Conservation (phyloP, 2,329 filamentous ascomycete genomes). For the Phyllosticta citriasiana region DNA sequence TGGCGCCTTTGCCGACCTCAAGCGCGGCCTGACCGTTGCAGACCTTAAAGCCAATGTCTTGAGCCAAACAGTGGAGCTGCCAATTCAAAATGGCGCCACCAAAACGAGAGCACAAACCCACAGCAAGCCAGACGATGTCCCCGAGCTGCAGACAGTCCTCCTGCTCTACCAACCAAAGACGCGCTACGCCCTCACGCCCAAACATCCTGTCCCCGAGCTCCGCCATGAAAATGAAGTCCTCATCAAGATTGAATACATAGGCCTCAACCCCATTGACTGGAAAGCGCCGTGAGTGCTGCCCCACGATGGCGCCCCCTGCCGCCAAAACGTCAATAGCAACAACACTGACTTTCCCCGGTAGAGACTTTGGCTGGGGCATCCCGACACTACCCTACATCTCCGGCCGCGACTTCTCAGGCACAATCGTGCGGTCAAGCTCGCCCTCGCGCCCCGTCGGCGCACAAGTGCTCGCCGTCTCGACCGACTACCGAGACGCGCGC, state of each 20-base stretch:
- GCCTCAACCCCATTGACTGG: slow-evolving; percentile 69
- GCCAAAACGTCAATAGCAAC: background rate
- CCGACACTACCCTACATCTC: slow-evolving; percentile 59
- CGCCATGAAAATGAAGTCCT: slow-evolving; percentile 40
- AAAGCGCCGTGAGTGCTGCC: slow-evolving; percentile 52
- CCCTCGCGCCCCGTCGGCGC: background rate
- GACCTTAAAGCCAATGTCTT: slow-evolving; percentile 1
- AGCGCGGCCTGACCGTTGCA: slow-evolving; percentile 1
- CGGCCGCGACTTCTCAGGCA: slow-evolving; percentile 59
- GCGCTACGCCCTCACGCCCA: slow-evolving; percentile 2
- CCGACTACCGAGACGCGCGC: slow-evolving; percentile 61
- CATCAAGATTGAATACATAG: slow-evolving; percentile 54
- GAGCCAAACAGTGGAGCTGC: background rate
- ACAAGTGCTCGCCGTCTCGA: slow-evolving; percentile 53
- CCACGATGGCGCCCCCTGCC: too few species aligned
- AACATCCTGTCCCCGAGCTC: background rate
- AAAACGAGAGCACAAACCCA: background rate
- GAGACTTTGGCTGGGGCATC: slow-evolving; percentile 59
- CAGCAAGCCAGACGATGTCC: background rate
- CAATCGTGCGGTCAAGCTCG: slow-evolving; percentile 41
- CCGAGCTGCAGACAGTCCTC: slow-evolving; percentile 5
- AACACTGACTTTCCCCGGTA: background rate
- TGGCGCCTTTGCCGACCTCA: slow-evolving; percentile 3
- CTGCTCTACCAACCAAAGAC: slow-evolving; percentile 4
- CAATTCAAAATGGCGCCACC: background rate